Base-by-base conservation (phyloP, 768 basidiomycete species). In the Lentinula edodes region DNA sequence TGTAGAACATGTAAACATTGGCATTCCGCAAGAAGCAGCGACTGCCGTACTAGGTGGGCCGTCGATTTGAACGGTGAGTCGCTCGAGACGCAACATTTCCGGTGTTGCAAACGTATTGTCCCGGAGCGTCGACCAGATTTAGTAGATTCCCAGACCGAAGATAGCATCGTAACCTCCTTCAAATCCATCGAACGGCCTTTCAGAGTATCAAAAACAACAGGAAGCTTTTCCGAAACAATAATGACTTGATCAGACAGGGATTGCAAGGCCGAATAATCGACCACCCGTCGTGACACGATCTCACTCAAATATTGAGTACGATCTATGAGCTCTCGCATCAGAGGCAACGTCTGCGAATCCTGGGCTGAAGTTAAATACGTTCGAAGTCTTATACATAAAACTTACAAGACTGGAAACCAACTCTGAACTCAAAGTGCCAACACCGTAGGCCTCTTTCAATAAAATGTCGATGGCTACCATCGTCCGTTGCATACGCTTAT, bases 241-340 rank as follows among this genome's bases (percentile, higher is more conserved):
- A 71, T 63, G 32, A 93, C 76, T 81, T 84, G 82, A 4, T 72
- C 74, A 3, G 82, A 79, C 35, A 90, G 71, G 8, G 87, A 83
- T 61, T 84, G 84, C 13, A 87, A 73, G 2, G 81, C 77, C 0
- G 90, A 91, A 67, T 88, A 88, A 71, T 93, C 85, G 62, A 89
- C 78, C 5, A 58, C 45, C 7, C 42, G 3, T 20, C 38, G 58
- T 20, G 58, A 58, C 15, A 20, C 35, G 34, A 58, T 58, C 23
- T 50, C 71, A 62, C 78, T 78, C 50, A 92, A 75, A 62, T 79
- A 70, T 16, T 69, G 65, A 7, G 73, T 70, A 50, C 75, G 76
- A 28, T 63, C 56, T 28, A 86, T 69, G 34, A 83, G 67, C n/a
- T 66, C 72, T 28, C 69, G 10, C 5, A 41, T 10, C 43, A 15